Percentiles rank a stretch among this genome's conserved stretches.
Conservation (phyloP, 2,329 filamentous ascomycete species). For the Penicillium sp. region DNA sequence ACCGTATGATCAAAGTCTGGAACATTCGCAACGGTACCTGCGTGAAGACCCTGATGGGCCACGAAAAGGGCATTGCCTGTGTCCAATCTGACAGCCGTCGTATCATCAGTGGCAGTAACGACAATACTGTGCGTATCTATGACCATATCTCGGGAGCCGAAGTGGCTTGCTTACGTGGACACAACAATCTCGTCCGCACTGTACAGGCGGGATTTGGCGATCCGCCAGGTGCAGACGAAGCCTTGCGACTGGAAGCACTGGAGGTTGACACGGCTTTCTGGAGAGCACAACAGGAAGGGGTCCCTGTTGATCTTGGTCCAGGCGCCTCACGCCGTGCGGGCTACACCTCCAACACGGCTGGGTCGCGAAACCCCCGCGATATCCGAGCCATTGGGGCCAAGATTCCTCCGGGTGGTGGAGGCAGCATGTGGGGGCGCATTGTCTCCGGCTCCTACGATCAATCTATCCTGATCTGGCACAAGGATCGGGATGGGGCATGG, state of each 20-base stretch:
- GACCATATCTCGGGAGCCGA: constrained; percentile 80
- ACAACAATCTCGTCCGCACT: constrained; percentile 80
- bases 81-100: constrained; percentile 92
- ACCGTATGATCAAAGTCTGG: constrained; percentile 92
- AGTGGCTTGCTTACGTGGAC: constrained; percentile 78
- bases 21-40: constrained; percentile 75
- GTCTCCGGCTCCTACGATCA: constrained; percentile 96
- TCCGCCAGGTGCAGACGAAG: constrained; percentile 68
- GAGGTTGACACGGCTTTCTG: constrained; percentile 69
- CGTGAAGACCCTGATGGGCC: constrained; percentile 72
- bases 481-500: constrained; percentile 80
- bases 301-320: constrained; percentile 29
- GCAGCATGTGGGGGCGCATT: constrained; percentile 85
- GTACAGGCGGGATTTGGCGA: constrained; percentile 94
- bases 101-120: constrained; percentile 92
- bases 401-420: constrained; percentile 83
- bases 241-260: constrained; percentile 66
- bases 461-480: constrained; percentile 90
- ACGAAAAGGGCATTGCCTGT: constrained; percentile 93
- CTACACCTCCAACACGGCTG: constrained; percentile 55
- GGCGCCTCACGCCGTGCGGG: constrained; percentile 48
- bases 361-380: constrained; percentile 67
- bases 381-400: constrained; percentile 73
- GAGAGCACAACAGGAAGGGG: constrained; percentile 47
- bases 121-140: constrained; percentile 93